Conservation (phyloP, 345 rosid genomes). For the Noccaea caerulescens region DNA sequence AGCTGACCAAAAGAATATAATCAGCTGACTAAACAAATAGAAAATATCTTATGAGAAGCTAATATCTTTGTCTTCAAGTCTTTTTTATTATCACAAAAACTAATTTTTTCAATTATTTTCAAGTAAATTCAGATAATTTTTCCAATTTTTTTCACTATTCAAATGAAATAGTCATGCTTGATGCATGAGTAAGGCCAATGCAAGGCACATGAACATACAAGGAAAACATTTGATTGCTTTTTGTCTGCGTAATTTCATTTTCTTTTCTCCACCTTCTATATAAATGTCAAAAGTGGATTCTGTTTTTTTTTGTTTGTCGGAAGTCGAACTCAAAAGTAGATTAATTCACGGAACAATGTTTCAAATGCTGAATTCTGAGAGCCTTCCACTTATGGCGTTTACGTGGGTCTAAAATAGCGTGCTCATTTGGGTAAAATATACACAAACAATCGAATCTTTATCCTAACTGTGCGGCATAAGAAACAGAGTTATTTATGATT, state of each 20-base stretch:
- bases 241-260: background rate
- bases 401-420: background rate
- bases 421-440: background rate
- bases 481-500: background rate
- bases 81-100: background rate
- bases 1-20: background rate
- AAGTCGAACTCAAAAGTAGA: background rate
- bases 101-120: background rate
- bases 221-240: conserved; percentile 2
- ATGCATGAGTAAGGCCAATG: conserved; percentile 30
- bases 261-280: background rate
- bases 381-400: too few relatives aligned
- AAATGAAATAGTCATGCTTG: conserved; percentile 15
- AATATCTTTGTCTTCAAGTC: background rate
- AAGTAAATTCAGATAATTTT: background rate
- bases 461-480: background rate
- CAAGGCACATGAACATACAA: conserved; percentile 31
- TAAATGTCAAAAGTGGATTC: background rate
- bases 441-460: background rate
- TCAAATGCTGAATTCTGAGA: background rate
- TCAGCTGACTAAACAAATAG: background rate
- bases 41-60: background rate
- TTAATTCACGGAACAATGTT: background rate
- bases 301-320: conserved; percentile 1
- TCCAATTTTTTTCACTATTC: background rate